Evolutionary conservation across 1,139 yeast species (phyloP).

Genomic region (Sugiyamaella neomexicana): DNA sequence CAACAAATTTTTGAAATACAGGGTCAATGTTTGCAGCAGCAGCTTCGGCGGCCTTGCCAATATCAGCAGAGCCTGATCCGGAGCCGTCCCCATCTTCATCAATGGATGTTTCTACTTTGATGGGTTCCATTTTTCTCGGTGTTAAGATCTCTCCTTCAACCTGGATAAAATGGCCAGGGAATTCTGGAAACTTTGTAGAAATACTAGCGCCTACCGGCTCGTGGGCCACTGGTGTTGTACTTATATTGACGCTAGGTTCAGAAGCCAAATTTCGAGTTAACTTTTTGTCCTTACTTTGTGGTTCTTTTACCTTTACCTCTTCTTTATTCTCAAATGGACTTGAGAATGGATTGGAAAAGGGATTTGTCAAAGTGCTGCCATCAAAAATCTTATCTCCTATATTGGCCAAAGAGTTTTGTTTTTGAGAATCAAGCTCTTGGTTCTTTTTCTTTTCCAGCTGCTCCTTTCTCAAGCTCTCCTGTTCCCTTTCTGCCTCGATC

Average conservation of each 20-base stretch:
- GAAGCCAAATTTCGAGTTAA: slow-evolving; percentile 3
- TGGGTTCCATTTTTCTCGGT: slow-evolving; percentile 34
- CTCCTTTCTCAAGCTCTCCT: slow-evolving; percentile 47
- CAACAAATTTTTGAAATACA: slow-evolving; percentile 75
- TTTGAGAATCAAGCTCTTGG: slow-evolving; percentile 30
- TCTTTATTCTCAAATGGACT: slow-evolving; percentile 3
- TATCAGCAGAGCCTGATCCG: slow-evolving; percentile 16
- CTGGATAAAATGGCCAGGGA: slow-evolving; percentile 65
- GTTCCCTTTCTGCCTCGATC: slow-evolving; percentile 46
- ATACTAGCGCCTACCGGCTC: background rate
- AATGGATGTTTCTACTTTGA: slow-evolving; percentile 18
- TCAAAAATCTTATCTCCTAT: slow-evolving; percentile 38
- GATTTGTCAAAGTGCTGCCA: slow-evolving; percentile 22
- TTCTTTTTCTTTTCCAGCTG: slow-evolving; percentile 41
- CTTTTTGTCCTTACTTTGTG: slow-evolving; percentile 12
- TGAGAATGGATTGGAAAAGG: slow-evolving; percentile 30
- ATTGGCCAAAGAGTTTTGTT: slow-evolving; percentile 20
- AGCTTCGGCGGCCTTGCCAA: slow-evolving; percentile 29
- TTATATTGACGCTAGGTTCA: background rate
- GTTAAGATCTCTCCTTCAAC: slow-evolving; percentile 65
- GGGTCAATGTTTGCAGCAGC: slow-evolving; percentile 49
- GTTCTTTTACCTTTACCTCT: slow-evolving; percentile 4
- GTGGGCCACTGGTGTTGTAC: background rate
- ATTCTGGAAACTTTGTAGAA: slow-evolving; percentile 18
- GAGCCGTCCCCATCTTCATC: slow-evolving; percentile 32